Evolutionary conservation across 2,329 filamentous ascomycete species (phyloP), one percentile per base, ranked within the genome.

Genomic region (Verticillium longisporum): DNA sequence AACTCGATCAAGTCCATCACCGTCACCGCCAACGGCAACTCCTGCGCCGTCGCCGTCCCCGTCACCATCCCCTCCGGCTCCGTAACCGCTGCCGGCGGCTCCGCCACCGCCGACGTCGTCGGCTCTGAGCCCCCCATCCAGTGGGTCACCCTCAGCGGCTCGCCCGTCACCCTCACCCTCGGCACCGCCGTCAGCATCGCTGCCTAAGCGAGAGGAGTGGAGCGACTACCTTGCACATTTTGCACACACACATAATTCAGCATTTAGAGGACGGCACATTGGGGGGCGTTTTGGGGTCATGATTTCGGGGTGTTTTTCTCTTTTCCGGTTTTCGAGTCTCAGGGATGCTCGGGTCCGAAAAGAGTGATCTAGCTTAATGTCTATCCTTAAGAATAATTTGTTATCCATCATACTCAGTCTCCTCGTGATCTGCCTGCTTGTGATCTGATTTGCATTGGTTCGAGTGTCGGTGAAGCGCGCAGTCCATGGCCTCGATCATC

Each of bases 111-210:
- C 37, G 83, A 87, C 67, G 72, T 85, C 70, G 67, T 84, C 18
- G 85, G 84, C n/a, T 76, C 67, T 53, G 81, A 84, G 69, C 80
- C 82, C 4, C 67, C 78, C 54, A 83, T 81, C 2, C 71, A 81
- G 58, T 83, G 80, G 80, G 75, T 79, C 31, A 72, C 71, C 33
- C 68, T 83, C 58, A 69, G 72, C 11, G 81, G 80, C 1, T 70
- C 72, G 0, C 70, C 80, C 0, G 75, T 81, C 7, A 77, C 75
- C 0, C 77, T 82, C 63, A 76, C 62, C 1, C 61, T 73, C 26
- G 53, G 41, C 10, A 56, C 56, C 32, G 38, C 61, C 4, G 37
- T 62, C 15, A 10, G n/a, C 18, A 18, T 50, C 4, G 38, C 38
- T n/a, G 38, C 38, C 13, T 50, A 26, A 26, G 45, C 18, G 9